Base-by-base conservation (phyloP, 192 early-diverging fungal genomes). In the Thamnidium elegans region DNA sequence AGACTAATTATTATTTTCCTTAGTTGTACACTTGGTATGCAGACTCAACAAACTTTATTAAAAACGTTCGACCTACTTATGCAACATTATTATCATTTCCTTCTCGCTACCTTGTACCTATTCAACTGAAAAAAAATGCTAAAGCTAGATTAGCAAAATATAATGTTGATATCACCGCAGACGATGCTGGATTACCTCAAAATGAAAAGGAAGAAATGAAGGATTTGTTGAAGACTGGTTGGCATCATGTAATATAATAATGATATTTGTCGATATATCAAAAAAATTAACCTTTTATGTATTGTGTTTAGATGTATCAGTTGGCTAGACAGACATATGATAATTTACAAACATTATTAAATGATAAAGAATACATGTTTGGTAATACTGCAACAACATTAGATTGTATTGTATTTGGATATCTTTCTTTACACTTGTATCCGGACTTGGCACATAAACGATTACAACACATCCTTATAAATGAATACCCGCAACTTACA, bases 361-460 rank as follows among this genome's bases (percentile, higher is more conserved):
- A 86, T 15, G 72, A 82, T 7, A 81, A 93, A 58, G 78, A 82
- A 1, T 97, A 86, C 69, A 91, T 97, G 65, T 94, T 93, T 76
- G 94, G 93, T 5, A 75, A 32, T 62, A 87, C 83, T 10, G 85
- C 91, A 3, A 84, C 86, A 10, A 83, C 88, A 13, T 74, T 96
- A 7, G 95, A 97, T 71, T 86, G 88, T 9, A 77, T 94, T 36
- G 89, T 82, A 10, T 97, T 88, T 73, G 92, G 89, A 14, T 87
- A 95, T 68, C 78, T 97, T 21, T 80, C 92, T n/a, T 71, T 92
- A 47, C 86, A 93, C 26, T 54, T 85, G 48, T 87, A 85, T 43
- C 86, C 93, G n/a, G 78, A 89, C 20, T 78, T 96, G 32, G 84
- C 89, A 13, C 79, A 86, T 50, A 81, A 81, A n/a, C 76, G 71